Conservation (phyloP, 805 yeast genomes). For the Pichia manshurica region DNA sequence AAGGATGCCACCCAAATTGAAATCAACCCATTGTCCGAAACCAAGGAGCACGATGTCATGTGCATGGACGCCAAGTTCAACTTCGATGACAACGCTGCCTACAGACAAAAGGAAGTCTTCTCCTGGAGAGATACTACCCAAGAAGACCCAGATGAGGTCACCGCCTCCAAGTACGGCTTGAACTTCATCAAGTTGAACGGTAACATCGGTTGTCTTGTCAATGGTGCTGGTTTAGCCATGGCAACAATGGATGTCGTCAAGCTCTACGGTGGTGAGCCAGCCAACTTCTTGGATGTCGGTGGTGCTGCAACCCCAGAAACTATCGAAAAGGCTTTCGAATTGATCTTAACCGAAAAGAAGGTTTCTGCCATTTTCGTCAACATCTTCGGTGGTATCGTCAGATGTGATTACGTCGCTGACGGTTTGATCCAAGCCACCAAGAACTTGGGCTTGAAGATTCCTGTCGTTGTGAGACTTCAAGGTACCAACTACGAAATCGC, state of each 20-base stretch:
- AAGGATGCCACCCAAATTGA: slow-evolving; percentile 97
- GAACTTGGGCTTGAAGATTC: slow-evolving; percentile 83
- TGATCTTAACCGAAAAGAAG: slow-evolving; percentile 81
- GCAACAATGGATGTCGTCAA: slow-evolving; percentile 99
- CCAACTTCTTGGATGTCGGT: slow-evolving; percentile 99
- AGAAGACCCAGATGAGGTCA: slow-evolving; percentile 96
- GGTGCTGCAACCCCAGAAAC: slow-evolving; percentile 99
- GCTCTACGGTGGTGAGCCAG: slow-evolving; percentile 97
- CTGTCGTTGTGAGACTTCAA: slow-evolving; percentile 96
- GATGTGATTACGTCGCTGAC: slow-evolving; percentile 98
- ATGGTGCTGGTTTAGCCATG: slow-evolving; percentile 99
- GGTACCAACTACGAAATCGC: slow-evolving; percentile 95
- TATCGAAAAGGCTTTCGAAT: slow-evolving; percentile 91
- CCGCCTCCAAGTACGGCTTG: slow-evolving; percentile 82
- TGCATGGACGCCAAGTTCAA: slow-evolving; percentile 99
- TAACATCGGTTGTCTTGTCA: slow-evolving; percentile 96
- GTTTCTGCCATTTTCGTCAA: slow-evolving; percentile 96
- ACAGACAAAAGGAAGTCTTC: slow-evolving; percentile 92
- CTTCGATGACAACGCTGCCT: slow-evolving; percentile 93
- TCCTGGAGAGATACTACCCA: slow-evolving; percentile 96
- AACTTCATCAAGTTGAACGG: slow-evolving; percentile 98
- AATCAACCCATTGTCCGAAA: slow-evolving; percentile 96
- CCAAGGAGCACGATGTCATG: slow-evolving; percentile 80
- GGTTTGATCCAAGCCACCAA: slow-evolving; percentile 95
- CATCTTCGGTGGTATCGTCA: slow-evolving; percentile 98